phyloP scores from a whole-genome alignment of 495 filamentous ascomycete genomes.

The Durotheca rogersii region DNA sequence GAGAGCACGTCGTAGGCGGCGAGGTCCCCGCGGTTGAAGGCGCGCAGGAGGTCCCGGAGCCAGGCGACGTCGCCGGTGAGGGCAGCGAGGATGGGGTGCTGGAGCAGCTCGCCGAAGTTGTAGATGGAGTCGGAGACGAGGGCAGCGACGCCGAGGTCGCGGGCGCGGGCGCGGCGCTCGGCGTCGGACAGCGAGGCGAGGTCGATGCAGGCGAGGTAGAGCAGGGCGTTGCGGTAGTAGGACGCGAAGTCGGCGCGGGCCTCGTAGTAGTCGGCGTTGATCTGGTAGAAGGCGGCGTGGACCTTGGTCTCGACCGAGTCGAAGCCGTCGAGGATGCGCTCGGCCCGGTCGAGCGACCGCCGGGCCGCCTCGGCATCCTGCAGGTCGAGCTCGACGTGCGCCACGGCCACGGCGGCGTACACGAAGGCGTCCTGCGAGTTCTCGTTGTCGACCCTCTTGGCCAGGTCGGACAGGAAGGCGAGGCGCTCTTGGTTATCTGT shows the following conservation, averaged over 20 bases:
- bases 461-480: slow-evolving; percentile 78
- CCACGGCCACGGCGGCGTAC: slow-evolving; percentile 88
- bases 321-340: slow-evolving; percentile 84
- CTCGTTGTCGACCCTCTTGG: slow-evolving; percentile 85
- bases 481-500: slow-evolving; percentile 86
- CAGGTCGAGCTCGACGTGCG: slow-evolving; percentile 79
- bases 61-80: slow-evolving; percentile 67
- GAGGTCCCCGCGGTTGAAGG: slow-evolving; percentile 95
- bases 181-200: slow-evolving; percentile 65
- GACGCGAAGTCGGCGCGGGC: slow-evolving; percentile 87
- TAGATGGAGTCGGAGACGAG: slow-evolving; percentile 93
- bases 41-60: slow-evolving; percentile 91
- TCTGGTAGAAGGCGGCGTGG: slow-evolving; percentile 94
- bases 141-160: slow-evolving; percentile 89
- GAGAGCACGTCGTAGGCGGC: slow-evolving; percentile 79
- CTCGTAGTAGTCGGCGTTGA: slow-evolving; percentile 94
- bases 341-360: slow-evolving; percentile 81
- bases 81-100: slow-evolving; percentile 92
- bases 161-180: slow-evolving; percentile 79
- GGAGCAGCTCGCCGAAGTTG: slow-evolving; percentile 98
- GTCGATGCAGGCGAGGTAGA: slow-evolving; percentile 97
- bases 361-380: slow-evolving; percentile 72
- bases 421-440: slow-evolving; percentile 95
- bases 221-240: slow-evolving; percentile 95
- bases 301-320: slow-evolving; percentile 96